Base-by-base conservation (phyloP, 2,329 filamentous ascomycete genomes). In the Epichloe scottii region DNA sequence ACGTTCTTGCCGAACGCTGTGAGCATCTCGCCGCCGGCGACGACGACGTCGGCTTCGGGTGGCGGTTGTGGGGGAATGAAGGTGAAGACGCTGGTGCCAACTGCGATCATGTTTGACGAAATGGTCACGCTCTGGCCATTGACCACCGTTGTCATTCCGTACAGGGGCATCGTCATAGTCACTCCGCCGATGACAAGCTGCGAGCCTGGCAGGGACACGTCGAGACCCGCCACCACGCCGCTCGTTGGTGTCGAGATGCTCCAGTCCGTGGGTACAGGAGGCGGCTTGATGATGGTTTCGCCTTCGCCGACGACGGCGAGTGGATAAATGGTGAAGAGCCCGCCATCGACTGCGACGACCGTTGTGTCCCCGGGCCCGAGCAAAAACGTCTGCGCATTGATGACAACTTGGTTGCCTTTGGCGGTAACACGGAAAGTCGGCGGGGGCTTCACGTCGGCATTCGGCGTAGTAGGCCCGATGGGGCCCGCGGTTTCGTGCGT, bases 291-390 rank as follows among this genome's bases (percentile, higher is more conserved):
- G 35, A 79, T 55, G 2, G 70, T 73, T 15, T 65, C 64, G 19
- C 73, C 74, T 44, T 64, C 66, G 7, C 73, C 75, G 21, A 72
- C 54, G 2, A 78, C 65, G 37, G 66, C 63, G 7, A 66, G 72
- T 6, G 76, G 75, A 26, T 69, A 59, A 45, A 79, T 74, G 17
- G 71, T 72, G 53, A 78, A 78, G 1, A 66, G 68, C 11, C 68
- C 65, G 21, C 59, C 63, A 30, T 61, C 61, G 3, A 75, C 65
- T 2, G 68, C 67, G 5, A 77, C 69, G 2, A 66, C 70, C 12
- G 64, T 70, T 0, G 69, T 74, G 50, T 65, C 58, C 5, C 60
- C 63, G 5, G 66, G 57, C 14, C 63, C 60, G 34, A 70, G 64
- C 50, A 69, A 64, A 50, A 75, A 70, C 0, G 74, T 78, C 48